Percentiles rank a stretch among this genome's conserved stretches.
Evolutionary conservation across 177 flowering plant genomes (phyloP).

Genomic region (Telopea speciosissima): DNA sequence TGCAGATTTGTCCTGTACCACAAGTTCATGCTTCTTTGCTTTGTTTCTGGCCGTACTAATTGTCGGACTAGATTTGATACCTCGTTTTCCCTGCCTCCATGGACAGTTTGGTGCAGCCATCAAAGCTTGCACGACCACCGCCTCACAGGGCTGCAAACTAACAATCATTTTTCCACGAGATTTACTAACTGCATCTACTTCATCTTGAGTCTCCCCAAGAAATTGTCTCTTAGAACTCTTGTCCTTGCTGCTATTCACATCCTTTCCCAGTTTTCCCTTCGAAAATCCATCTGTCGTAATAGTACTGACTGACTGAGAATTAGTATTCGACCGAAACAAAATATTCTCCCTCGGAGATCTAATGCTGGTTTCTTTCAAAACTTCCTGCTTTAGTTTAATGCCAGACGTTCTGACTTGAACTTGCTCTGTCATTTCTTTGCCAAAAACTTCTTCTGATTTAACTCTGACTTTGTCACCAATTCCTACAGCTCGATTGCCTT

Average conservation of each 20-base stretch:
- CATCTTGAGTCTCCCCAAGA: not conserved
- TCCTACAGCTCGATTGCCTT: not conserved
- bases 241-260: not conserved
- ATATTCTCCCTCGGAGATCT: not conserved
- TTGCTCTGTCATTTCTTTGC: not conserved
- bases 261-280: not conserved
- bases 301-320: not conserved
- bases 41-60: constrained; percentile 13
- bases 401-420: constrained; percentile 7
- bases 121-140: constrained; percentile 41
- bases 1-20: constrained; percentile 8
- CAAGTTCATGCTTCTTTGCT: constrained; percentile 15
- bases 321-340: not conserved
- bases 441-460: constrained; percentile 1
- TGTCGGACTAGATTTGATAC: constrained; percentile 7
- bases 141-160: constrained; percentile 9
- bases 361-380: not conserved
- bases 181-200: not conserved
- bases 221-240: not conserved
- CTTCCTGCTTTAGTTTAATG: constrained; percentile 7
- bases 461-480: not conserved
- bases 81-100: constrained; percentile 32
- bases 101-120: constrained; percentile 55
- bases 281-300: not conserved
- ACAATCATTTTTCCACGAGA: constrained; percentile 1